phyloP scores from a whole-genome alignment of 2,329 filamentous ascomycete genomes.

The Arachnomyces sp. region DNA sequence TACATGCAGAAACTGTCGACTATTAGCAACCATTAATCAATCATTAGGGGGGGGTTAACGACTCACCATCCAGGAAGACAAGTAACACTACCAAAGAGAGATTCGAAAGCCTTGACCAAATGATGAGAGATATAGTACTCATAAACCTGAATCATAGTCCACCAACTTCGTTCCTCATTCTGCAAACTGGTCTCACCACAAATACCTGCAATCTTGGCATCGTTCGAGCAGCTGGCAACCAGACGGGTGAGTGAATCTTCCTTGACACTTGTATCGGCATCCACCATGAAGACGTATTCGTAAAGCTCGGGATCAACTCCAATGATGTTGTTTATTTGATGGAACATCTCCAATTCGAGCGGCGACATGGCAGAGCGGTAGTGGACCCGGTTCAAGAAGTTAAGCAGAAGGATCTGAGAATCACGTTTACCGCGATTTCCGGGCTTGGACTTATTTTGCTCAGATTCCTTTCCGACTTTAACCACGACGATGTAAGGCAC shows the following conservation, averaged over 20 bases:
- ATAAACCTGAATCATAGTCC: slow-evolving; percentile 99
- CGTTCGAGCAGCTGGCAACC: slow-evolving; percentile 84
- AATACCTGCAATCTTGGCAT: slow-evolving; percentile 93
- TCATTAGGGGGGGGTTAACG: not conserved
- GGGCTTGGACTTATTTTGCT: slow-evolving; percentile 82
- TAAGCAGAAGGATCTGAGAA: slow-evolving; percentile 90
- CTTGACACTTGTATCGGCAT: slow-evolving; percentile 89
- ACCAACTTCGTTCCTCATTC: slow-evolving; percentile 92
- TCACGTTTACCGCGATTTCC: slow-evolving; percentile 98
- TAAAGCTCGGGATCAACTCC: slow-evolving; percentile 96
- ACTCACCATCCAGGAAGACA: slow-evolving; percentile 98
- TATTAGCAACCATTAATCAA: slow-evolving; percentile 29
- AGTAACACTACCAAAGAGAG: slow-evolving; percentile 92
- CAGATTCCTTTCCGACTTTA: slow-evolving; percentile 94
- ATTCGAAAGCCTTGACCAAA: slow-evolving; percentile 93
- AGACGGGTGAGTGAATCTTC: slow-evolving; percentile 89
- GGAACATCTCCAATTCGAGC: slow-evolving; percentile 94
- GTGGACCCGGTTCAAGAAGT: slow-evolving; percentile 96
- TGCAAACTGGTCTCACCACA: slow-evolving; percentile 94
- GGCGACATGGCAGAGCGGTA: slow-evolving; percentile 91
- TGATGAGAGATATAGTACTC: slow-evolving; percentile 99
- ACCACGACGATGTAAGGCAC: slow-evolving; percentile 94
- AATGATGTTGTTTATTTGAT: slow-evolving; percentile 98
- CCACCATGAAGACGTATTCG: slow-evolving; percentile 94
- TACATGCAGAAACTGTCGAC: slow-evolving; percentile 90